Percentiles rank a stretch among this genome's conserved stretches.
Conservation (phyloP, 768 basidiomycete species). For the Boletus fagicola region DNA sequence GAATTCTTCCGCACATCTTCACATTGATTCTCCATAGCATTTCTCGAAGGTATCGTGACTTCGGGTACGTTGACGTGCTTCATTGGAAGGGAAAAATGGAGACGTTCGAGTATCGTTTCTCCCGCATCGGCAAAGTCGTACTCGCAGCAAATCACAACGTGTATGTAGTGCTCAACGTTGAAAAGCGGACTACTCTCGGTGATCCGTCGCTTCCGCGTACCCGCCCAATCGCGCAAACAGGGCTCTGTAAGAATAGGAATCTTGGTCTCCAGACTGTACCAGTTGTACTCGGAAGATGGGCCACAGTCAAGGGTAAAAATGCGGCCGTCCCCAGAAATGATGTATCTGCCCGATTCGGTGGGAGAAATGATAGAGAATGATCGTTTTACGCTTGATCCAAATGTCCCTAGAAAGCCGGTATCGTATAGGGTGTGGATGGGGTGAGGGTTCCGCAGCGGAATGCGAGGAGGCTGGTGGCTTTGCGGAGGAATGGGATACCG, state of each 20-base stretch:
- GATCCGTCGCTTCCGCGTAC: slow-evolving; percentile 37
- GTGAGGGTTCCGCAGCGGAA: slow-evolving; percentile 56
- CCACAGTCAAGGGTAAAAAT: slow-evolving; percentile 40
- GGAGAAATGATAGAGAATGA: slow-evolving; percentile 50
- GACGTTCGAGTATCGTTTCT: slow-evolving; percentile 20
- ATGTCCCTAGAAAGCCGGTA: slow-evolving; percentile 38
- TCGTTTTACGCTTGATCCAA: slow-evolving; percentile 29
- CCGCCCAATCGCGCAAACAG: slow-evolving; percentile 30
- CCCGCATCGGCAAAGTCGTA: slow-evolving; percentile 48
- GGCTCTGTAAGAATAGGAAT: slow-evolving; percentile 21
- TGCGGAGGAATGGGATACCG: slow-evolving; percentile 56
- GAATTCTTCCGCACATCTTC: slow-evolving; percentile 13
- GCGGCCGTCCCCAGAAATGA: slow-evolving; percentile 48
- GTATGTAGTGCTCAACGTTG: slow-evolving; percentile 51
- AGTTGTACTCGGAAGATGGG: slow-evolving; percentile 18
- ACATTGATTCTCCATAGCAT: not conserved
- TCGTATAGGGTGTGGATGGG: slow-evolving; percentile 46
- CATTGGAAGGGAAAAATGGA: slow-evolving; percentile 48
- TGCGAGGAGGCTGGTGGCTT: slow-evolving; percentile 60
- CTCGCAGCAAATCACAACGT: slow-evolving; percentile 52
- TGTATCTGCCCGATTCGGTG: slow-evolving; percentile 45
- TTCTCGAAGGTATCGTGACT: not conserved
- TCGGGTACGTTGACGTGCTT: slow-evolving; percentile 47
- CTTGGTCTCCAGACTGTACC: slow-evolving; percentile 28
- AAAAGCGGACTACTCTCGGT: slow-evolving; percentile 55